Evolutionary conservation across 2,329 filamentous ascomycete genomes (phyloP).

Genomic region (Phialocephala subalpina): DNA sequence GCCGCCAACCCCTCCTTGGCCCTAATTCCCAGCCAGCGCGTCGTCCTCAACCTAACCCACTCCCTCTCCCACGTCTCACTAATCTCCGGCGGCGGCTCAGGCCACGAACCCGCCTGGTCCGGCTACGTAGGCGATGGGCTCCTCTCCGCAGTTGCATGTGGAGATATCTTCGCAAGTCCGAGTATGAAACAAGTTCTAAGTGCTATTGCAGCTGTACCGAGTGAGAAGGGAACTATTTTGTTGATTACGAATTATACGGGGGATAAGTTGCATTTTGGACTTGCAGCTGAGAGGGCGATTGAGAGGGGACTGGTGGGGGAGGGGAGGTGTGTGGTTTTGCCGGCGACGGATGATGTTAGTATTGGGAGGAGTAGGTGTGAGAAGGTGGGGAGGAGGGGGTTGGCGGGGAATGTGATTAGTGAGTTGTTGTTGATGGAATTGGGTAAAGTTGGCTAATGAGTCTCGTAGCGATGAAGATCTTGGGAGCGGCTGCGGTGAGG

Average conservation of each 20-base stretch:
- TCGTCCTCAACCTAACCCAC: conserved; percentile 55
- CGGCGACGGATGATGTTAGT: conserved; percentile 71
- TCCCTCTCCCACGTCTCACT: conserved; percentile 33
- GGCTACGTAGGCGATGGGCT: conserved; percentile 70
- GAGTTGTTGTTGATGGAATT: conserved; percentile 30
- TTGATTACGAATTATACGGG: conserved; percentile 66
- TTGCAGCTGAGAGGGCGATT: conserved; percentile 48
- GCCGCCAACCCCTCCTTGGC: conserved; percentile 52
- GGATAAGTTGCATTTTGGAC: conserved; percentile 52
- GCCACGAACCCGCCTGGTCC: conserved; percentile 60
- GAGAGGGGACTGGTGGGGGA: conserved; percentile 56
- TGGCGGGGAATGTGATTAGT: conserved; percentile 66
- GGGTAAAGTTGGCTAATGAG: conserved; percentile 8
- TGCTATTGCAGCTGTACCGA: conserved; percentile 63
- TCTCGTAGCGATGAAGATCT: conserved; percentile 49
- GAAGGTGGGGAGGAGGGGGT: conserved; percentile 66
- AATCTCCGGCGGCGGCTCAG: conserved; percentile 41
- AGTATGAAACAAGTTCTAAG: conserved; percentile 69
- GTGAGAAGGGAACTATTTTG: conserved; percentile 62
- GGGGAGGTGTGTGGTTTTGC: conserved; percentile 54
- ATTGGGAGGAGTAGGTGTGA: conserved; percentile 62
- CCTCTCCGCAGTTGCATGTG: conserved; percentile 66
- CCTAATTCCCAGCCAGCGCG: conserved; percentile 55
- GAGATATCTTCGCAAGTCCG: conserved; percentile 70
- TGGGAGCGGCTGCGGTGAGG: conserved; percentile 39